Conservation (phyloP, 2,329 filamentous ascomycete species). For the Aspergillus chevalieri region DNA sequence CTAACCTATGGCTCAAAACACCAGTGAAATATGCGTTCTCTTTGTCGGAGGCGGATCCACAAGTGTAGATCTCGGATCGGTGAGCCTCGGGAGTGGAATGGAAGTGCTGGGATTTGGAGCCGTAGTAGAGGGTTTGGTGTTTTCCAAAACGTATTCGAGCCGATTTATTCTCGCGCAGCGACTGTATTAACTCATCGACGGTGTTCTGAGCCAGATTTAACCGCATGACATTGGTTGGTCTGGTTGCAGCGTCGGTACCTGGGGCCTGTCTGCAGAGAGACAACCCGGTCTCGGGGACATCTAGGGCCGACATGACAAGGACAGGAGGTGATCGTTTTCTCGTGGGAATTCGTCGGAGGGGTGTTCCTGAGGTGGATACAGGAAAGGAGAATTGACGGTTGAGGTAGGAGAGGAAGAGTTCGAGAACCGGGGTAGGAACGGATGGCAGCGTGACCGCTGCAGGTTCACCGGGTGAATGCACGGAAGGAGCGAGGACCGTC, state of each 20-base stretch:
- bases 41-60: conserved; percentile 32
- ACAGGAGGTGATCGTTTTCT: neutral
- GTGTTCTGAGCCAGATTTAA: conserved; percentile 40
- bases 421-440: conserved; percentile 20
- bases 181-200: conserved; percentile 42
- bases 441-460: conserved; percentile 33
- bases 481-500: conserved; percentile 22
- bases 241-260: conserved; percentile 22
- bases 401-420: conserved; percentile 11
- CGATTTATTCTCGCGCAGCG: conserved; percentile 36
- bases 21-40: conserved; percentile 51
- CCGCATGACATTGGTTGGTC: conserved; percentile 41
- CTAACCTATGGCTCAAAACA: conserved; percentile 52
- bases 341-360: neutral
- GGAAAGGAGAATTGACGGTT: conserved; percentile 4
- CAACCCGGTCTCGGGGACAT: conserved; percentile 35
- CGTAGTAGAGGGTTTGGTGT: conserved; percentile 51
- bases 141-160: conserved; percentile 44
- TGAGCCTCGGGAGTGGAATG: conserved; percentile 48
- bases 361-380: conserved; percentile 4
- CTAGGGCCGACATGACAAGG: conserved; percentile 28
- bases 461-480: conserved; percentile 33
- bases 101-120: conserved; percentile 51
- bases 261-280: conserved; percentile 32
- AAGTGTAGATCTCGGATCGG: conserved; percentile 53